These are phyloP conservation scores for Elsinoe necatrix DNA, from an alignment of 2,329 filamentous ascomycete genomes.

Conservation along the genomic window DNA sequence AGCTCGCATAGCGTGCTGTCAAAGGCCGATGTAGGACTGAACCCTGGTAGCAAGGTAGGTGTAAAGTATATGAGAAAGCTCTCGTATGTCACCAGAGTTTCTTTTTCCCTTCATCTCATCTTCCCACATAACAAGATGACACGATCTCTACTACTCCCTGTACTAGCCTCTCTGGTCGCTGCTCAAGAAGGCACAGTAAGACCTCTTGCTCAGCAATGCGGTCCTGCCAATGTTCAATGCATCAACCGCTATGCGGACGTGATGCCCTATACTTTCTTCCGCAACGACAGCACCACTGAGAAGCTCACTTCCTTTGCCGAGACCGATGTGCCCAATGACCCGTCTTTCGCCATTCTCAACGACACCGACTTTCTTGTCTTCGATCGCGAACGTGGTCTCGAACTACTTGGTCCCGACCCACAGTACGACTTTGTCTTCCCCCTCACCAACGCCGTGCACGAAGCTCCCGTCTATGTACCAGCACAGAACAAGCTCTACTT, in stretches of 20 bases:
- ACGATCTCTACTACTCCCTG: not conserved
- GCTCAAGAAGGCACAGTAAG: slow-evolving; percentile 8
- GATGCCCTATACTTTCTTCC: slow-evolving; percentile 34
- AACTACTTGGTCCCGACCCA: slow-evolving; percentile 32
- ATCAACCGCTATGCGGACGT: slow-evolving; percentile 33
- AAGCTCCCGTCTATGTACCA: slow-evolving; percentile 37
- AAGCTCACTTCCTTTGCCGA: slow-evolving; percentile 35
- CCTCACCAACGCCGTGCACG: slow-evolving; percentile 33
- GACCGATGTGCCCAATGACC: slow-evolving; percentile 24
- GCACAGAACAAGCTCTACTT: slow-evolving; percentile 35
- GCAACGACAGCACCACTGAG: slow-evolving; percentile 28
- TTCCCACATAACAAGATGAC: not conserved
- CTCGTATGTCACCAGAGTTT: not conserved
- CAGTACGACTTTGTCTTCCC: slow-evolving; percentile 33
- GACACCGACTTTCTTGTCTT: slow-evolving; percentile 30
- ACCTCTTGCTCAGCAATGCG: slow-evolving; percentile 15
- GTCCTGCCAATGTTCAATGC: slow-evolving; percentile 27
- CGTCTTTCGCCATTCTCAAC: slow-evolving; percentile 25
- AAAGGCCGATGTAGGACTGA: slow-evolving; percentile 4
- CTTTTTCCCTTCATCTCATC: not conserved
- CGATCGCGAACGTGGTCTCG: slow-evolving; percentile 29
- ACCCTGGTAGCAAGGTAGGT: not conserved
- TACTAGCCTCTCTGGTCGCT: not conserved
- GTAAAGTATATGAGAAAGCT: not conserved
- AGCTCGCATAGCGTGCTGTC: not conserved